Base-by-base conservation (phyloP, 2,329 filamentous ascomycete genomes). In the Exophiala alcalophila region DNA sequence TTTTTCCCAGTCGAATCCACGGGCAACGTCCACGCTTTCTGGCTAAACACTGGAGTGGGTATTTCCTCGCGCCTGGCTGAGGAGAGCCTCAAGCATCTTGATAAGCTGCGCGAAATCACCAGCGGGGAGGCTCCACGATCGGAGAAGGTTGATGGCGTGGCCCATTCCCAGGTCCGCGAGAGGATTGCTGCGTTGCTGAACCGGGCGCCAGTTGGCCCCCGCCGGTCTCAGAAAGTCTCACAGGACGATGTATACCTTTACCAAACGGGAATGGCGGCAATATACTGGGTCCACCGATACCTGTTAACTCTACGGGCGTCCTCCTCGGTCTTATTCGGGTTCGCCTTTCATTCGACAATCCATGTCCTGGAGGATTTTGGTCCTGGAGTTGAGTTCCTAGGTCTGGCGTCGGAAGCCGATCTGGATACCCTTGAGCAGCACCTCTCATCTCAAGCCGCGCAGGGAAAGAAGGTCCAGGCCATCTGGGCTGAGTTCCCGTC, bases 261-360 rank as follows among this genome's bases (percentile, higher is more conserved):
- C 53, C 67, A 69, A 4, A 72, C 72, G 0, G 76, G 76, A 18
- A 80, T 80, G 75, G 69, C 69, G 0, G 65, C 69, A 18, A 69
- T 80, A 8, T 73, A 68, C 40, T 59, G 66, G 16, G 47, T 66
- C 2, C 70, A 70, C 24, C 61, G 62, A 27, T 59, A 64, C 2
- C 53, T 77, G 7, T 46, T 61, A 2, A 53, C 58, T 18, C 53
- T 63, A 20, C 61, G 65, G 2, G 58, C 62, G 0, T 56, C 62
- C 2, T 64, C 61, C 23, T 61, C 66, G 4, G 65, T 71, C 5
- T 59, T 73, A 9, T 63, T 79, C 18, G 76, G 76, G 5, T 60
- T 73, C n/a, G 60, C 72, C 2, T 80, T 78, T 53, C 67, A 74
- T 49, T 69, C 65, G 44, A 76, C 73, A 0, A 66, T 68, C 24